Conservation (phyloP, 805 yeast species). For the Tetrapisispora pingtungensis region DNA sequence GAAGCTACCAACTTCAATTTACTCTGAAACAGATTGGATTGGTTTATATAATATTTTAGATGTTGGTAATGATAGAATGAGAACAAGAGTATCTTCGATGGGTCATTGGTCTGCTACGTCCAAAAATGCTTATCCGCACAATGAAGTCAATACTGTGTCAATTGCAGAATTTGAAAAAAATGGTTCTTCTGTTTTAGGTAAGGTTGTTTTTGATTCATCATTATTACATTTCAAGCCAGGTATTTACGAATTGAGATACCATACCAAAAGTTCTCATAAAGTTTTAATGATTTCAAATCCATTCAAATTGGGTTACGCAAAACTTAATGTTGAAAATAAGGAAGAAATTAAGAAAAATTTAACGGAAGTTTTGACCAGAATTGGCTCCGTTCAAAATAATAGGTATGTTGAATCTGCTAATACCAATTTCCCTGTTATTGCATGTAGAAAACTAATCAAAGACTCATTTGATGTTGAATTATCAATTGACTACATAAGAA, state of each 20-base stretch:
- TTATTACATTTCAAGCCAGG: slow-evolving; percentile 58
- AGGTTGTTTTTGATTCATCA: slow-evolving; percentile 38
- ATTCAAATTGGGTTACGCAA: slow-evolving; percentile 44
- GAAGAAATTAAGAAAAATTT: slow-evolving; percentile 17
- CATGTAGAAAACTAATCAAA: slow-evolving; percentile 25
- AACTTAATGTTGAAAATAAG: slow-evolving; percentile 25
- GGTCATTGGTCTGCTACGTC: slow-evolving; percentile 55
- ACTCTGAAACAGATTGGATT: slow-evolving; percentile 57
- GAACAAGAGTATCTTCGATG: slow-evolving; percentile 49
- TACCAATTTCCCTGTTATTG: slow-evolving; percentile 15
- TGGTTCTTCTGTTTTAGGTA: slow-evolving; percentile 31
- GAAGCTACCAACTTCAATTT: slow-evolving; percentile 38
- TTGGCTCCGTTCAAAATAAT: slow-evolving; percentile 20
- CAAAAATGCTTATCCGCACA: slow-evolving; percentile 25
- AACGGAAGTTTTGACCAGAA: slow-evolving; percentile 11
- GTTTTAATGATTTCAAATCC: slow-evolving; percentile 59
- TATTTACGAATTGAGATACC: slow-evolving; percentile 64
- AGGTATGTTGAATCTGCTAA: slow-evolving; percentile 14
- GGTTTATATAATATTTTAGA: slow-evolving; percentile 60
- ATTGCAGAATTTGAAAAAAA: slow-evolving; percentile 9
- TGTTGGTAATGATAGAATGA: slow-evolving; percentile 44
- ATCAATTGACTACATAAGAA: slow-evolving; percentile 26
- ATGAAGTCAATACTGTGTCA: slow-evolving; percentile 5
- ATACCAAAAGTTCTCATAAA: slow-evolving; percentile 54
- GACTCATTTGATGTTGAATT: slow-evolving; percentile 30